Evolutionary conservation across 192 early-diverging fungal genomes (phyloP).

Genomic region (Dissophora ornata): DNA sequence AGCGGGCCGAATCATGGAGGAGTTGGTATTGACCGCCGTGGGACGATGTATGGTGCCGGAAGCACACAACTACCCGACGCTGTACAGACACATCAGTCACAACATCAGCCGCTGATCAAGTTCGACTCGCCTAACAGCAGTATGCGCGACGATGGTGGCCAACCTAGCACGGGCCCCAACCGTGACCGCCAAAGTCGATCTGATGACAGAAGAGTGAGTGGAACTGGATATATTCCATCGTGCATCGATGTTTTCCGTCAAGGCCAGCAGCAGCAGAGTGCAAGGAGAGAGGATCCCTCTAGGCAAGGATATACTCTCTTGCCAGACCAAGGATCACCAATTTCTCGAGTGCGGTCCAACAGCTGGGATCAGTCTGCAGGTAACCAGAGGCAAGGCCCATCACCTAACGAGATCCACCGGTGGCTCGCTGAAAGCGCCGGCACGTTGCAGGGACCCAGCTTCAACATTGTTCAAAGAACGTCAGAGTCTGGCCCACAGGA

Average conservation of each 20-base stretch:
- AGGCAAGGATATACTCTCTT: neutral
- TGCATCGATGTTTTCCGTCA: slow-evolving; percentile 37
- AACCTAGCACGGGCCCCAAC: too few species aligned
- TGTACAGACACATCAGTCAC: slow-evolving; percentile 25
- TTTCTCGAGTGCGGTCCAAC: slow-evolving; percentile 27
- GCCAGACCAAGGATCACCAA: neutral
- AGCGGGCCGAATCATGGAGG: neutral
- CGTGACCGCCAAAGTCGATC: neutral
- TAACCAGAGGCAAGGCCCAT: slow-evolving; percentile 8
- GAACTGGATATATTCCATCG: slow-evolving; percentile 31
- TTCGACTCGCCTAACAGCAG: slow-evolving; percentile 29
- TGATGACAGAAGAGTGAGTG: neutral
- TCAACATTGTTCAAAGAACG: neutral
- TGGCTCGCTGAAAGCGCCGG: slow-evolving; percentile 47
- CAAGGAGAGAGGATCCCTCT: neutral
- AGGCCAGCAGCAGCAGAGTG: neutral
- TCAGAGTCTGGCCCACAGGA: too few species aligned
- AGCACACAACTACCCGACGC: neutral
- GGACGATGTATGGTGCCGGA: slow-evolving; percentile 30
- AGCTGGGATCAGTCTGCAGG: slow-evolving; percentile 26
- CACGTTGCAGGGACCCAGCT: slow-evolving; percentile 26
- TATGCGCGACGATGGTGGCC: slow-evolving; percentile 7
- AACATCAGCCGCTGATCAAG: slow-evolving; percentile 33
- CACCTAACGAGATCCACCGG: slow-evolving; percentile 38
- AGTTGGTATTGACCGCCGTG: slow-evolving; percentile 5